phyloP scores from a whole-genome alignment of 495 filamentous ascomycete species.

The Penicillium chermesinum region DNA sequence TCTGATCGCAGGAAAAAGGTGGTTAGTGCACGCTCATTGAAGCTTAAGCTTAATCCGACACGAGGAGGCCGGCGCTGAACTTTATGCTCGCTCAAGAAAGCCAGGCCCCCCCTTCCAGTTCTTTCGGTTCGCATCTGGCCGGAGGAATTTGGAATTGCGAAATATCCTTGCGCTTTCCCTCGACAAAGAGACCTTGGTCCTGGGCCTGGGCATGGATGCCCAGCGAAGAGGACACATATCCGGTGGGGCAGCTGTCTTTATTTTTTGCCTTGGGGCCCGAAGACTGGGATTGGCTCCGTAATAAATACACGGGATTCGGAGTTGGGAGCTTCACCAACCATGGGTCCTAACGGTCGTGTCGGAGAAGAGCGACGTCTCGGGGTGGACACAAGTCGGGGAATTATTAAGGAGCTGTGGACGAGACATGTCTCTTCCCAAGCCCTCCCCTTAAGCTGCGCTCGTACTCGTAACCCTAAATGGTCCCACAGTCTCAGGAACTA shows the following conservation, averaged over 20 bases:
- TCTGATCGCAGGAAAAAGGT: slow-evolving; percentile 34
- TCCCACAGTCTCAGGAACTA: not conserved
- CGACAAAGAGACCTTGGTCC: too few relatives aligned
- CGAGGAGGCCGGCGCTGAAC: slow-evolving; percentile 41
- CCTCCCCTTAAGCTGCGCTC: not conserved
- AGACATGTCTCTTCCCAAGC: not conserved
- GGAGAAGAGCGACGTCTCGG: slow-evolving; percentile 6
- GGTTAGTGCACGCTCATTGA: slow-evolving; percentile 39
- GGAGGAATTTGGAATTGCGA: slow-evolving; percentile 12
- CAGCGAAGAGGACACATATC: not conserved
- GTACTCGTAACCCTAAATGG: not conserved
- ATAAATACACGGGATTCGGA: slow-evolving; percentile 5
- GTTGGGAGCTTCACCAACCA: slow-evolving; percentile 4
- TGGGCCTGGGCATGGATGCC: too few relatives aligned
- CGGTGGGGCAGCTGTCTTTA: not conserved
- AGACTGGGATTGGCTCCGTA: not conserved
- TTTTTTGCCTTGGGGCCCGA: not conserved
- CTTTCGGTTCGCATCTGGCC: not conserved
- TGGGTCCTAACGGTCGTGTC: slow-evolving; percentile 1
- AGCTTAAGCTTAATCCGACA: slow-evolving; percentile 54
- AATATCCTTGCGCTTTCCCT: too few relatives aligned
- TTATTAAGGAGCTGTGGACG: not conserved
- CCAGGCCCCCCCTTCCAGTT: slow-evolving; percentile 13
- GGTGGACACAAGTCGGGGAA: too few relatives aligned
- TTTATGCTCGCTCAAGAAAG: slow-evolving; percentile 43